Conservation (phyloP, 306 rosid species). For the Pueraria montana region DNA sequence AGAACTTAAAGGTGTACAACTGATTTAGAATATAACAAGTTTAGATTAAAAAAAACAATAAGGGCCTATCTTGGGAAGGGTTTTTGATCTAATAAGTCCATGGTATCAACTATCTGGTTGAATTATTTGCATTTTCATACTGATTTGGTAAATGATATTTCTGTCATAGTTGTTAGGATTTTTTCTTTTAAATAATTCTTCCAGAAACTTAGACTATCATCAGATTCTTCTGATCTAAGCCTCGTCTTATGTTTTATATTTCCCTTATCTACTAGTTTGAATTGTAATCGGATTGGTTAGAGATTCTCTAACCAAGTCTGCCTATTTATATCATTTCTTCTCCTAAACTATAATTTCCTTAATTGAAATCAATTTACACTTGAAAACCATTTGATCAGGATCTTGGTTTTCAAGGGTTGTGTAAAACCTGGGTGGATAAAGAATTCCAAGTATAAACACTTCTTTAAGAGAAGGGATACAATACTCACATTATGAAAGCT, state of each 20-base stretch:
- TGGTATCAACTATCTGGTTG: neutral
- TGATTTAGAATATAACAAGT: neutral
- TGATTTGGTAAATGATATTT: neutral
- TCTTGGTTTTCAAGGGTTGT: neutral
- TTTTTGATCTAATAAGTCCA: neutral
- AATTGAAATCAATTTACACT: neutral
- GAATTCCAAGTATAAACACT: neutral
- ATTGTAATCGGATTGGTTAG: neutral
- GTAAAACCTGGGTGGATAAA: neutral
- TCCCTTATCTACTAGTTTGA: neutral
- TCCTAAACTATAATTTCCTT: too few relatives aligned
- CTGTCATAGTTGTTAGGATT: neutral
- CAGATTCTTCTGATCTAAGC: neutral
- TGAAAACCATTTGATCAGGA: neutral
- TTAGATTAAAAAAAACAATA: neutral
- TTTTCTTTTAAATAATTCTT: neutral
- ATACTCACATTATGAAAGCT: neutral
- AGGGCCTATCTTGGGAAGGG: too few relatives aligned
- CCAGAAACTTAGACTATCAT: neutral
- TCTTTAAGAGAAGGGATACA: neutral
- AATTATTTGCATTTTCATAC: neutral
- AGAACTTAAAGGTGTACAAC: neutral
- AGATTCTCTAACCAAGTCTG: neutral
- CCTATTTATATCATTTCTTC: neutral
- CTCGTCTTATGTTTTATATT: neutral